These are phyloP conservation scores for Rhynchospora pubera DNA, from an alignment of 176 grass and related monocot species.

Conservation along the genomic window DNA sequence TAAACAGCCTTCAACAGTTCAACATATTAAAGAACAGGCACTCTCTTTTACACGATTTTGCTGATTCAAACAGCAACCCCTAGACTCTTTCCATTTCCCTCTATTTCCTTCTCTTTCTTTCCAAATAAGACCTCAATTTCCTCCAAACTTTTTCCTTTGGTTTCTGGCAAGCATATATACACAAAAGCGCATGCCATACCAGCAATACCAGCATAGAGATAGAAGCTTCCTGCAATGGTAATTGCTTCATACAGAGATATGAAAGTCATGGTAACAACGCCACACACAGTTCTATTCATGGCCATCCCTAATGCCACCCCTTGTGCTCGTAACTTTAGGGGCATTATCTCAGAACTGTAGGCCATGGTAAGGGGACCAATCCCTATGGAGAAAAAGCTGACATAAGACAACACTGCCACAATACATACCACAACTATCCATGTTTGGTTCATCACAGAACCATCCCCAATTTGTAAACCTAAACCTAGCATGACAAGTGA, in stretches of 20 bases:
- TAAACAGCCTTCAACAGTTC: not conserved
- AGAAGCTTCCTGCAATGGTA: constrained; percentile 48
- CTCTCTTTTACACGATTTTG: not conserved
- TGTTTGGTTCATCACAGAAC: not conserved
- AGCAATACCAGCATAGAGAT: constrained; percentile 31
- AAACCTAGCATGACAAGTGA: not conserved
- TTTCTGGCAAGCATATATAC: constrained; percentile 37
- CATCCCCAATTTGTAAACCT: constrained; percentile 1
- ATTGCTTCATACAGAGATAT: constrained; percentile 40
- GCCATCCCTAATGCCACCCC: constrained; percentile 25
- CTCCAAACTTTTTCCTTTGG: constrained; percentile 35
- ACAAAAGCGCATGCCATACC: constrained; percentile 23
- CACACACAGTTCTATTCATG: constrained; percentile 33
- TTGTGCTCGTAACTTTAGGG: constrained; percentile 41
- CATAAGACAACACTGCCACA: constrained; percentile 8
- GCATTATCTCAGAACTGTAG: constrained; percentile 39
- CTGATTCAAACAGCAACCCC: constrained; percentile 9
- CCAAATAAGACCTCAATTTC: constrained; percentile 37
- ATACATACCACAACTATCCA: constrained; percentile 19
- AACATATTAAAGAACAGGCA: not conserved
- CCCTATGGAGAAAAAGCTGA: constrained; percentile 40
- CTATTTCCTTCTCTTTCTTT: constrained; percentile 1
- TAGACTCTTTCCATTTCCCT: not conserved
- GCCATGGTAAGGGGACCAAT: constrained; percentile 26
- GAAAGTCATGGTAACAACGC: constrained; percentile 40